These are phyloP conservation scores for Podospora pseudocomata DNA, from an alignment of 495 filamentous ascomycete genomes.

Conservation along the genomic window DNA sequence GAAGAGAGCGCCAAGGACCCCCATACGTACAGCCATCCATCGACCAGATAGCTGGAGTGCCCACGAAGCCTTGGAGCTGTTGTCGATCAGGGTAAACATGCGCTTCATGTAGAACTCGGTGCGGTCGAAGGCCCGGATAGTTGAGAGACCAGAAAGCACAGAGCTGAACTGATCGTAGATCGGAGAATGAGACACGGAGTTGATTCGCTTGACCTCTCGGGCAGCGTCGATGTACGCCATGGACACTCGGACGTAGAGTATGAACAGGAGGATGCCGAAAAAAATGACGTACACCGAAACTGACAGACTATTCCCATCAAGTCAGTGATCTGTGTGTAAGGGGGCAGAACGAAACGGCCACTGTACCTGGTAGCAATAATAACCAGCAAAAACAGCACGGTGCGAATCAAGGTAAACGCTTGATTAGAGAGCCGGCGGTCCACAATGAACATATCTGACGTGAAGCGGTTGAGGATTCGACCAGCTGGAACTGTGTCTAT, in stretches of 20 bases:
- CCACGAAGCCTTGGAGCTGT: slow-evolving; percentile 51
- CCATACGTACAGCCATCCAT: slow-evolving; percentile 61
- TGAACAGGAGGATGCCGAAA: slow-evolving; percentile 26
- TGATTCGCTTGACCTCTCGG: slow-evolving; percentile 61
- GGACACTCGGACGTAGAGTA: slow-evolving; percentile 32
- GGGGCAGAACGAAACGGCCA: too few relatives aligned
- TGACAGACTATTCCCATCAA: slow-evolving; percentile 12
- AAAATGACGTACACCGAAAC: slow-evolving; percentile 27
- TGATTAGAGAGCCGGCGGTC: slow-evolving; percentile 34
- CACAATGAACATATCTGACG: slow-evolving; percentile 41
- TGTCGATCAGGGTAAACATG: slow-evolving; percentile 57
- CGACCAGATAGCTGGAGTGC: slow-evolving; percentile 54
- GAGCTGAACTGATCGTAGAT: slow-evolving; percentile 62
- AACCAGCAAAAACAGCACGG: slow-evolving; percentile 18
- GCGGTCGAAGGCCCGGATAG: slow-evolving; percentile 61
- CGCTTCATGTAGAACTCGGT: slow-evolving; percentile 49
- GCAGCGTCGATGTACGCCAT: slow-evolving; percentile 54
- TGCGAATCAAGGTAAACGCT: slow-evolving; percentile 17
- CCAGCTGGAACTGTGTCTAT: slow-evolving; percentile 50
- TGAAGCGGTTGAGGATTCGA: slow-evolving; percentile 51
- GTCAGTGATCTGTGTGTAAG: not conserved
- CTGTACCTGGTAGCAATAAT: slow-evolving; percentile 29
- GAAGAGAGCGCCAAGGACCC: slow-evolving; percentile 58
- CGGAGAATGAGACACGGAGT: slow-evolving; percentile 57
- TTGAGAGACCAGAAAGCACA: slow-evolving; percentile 57